A percentile compares a stretch with the other conserved stretches of the same genome.
These are phyloP conservation scores for Entrophospora sp. DNA, from an alignment of 192 early-diverging fungal species.

Conservation along the genomic window DNA sequence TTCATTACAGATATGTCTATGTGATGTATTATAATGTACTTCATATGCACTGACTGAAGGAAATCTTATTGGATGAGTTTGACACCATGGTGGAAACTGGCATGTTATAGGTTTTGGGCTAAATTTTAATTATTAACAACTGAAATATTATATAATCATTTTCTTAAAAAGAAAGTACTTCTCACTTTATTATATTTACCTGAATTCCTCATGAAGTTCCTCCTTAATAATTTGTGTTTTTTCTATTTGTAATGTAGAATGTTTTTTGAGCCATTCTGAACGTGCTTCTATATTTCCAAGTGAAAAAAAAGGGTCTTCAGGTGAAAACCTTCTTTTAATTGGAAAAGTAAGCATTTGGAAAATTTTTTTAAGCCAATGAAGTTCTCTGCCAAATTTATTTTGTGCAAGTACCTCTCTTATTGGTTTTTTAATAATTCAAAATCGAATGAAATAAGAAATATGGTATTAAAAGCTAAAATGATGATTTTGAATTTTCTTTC, in stretches of 20 bases:
- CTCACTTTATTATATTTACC: background rate
- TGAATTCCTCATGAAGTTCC: background rate
- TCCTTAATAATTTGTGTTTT: background rate
- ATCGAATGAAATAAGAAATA: no score
- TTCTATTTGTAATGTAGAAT: conserved; percentile 3
- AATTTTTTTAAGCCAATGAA: no score
- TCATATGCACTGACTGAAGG: conserved; percentile 34
- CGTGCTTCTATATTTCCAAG: conserved; percentile 26
- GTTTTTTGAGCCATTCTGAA: conserved; percentile 22
- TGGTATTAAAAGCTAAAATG: no score
- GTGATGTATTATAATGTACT: conserved; percentile 40
- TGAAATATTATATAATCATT: no score
- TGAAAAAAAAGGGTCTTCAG: conserved; percentile 21
- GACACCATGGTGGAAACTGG: conserved; percentile 6
- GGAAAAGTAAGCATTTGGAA: no score
- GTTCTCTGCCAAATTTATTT: no score
- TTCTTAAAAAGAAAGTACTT: no score
- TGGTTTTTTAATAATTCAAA: no score
- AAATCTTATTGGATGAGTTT: conserved; percentile 18
- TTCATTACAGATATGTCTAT: conserved; percentile 37
- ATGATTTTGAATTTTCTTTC: no score
- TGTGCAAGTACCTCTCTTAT: no score
- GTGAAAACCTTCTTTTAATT: conserved; percentile 19
- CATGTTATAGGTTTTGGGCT: conserved; percentile 18
- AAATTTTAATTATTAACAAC: no score